Conservation (phyloP, 2,329 filamentous ascomycete genomes). For the Fulvia fulva region DNA sequence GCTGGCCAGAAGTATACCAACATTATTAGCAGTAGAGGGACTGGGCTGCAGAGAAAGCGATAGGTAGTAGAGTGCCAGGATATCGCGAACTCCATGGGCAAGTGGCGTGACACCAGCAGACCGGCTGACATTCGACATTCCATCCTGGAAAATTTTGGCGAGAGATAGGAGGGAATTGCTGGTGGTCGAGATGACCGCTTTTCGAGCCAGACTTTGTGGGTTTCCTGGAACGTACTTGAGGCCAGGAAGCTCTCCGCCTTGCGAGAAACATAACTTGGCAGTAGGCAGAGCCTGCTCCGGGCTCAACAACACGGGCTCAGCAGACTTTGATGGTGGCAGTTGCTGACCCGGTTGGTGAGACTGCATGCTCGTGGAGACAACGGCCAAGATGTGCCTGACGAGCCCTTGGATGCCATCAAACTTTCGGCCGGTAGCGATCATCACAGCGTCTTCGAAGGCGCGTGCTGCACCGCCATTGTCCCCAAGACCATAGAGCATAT, state of each 20-base stretch:
- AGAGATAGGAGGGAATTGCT: conserved; percentile 93
- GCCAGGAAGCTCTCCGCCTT: conserved; percentile 73
- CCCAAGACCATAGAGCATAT: conserved; percentile 89
- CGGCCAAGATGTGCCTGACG: conserved; percentile 70
- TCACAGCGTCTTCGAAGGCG: conserved; percentile 90
- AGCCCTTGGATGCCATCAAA: conserved; percentile 70
- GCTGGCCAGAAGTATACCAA: conserved; percentile 92
- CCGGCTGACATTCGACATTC: conserved; percentile 71
- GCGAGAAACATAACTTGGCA: conserved; percentile 74
- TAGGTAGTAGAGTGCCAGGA: conserved; percentile 89
- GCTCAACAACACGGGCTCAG: conserved; percentile 69
- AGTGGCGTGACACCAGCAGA: conserved; percentile 31
- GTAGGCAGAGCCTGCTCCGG: conserved; percentile 82
- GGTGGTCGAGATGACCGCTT: conserved; percentile 82
- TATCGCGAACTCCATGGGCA: conserved; percentile 79
- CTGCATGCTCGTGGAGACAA: conserved; percentile 48
- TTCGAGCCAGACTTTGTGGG: conserved; percentile 65
- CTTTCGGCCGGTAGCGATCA: conserved; percentile 75
- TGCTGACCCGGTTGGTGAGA: conserved; percentile 29
- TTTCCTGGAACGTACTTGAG: conserved; percentile 58
- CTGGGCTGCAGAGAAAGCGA: conserved; percentile 92
- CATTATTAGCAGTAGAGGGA: conserved; percentile 96
- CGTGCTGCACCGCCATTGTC: conserved; percentile 75
- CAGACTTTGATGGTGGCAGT: conserved; percentile 26
- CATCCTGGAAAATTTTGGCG: conserved; percentile 96